Conservation (phyloP, 2,329 filamentous ascomycete genomes). For the Trichoderma pleuroti region DNA sequence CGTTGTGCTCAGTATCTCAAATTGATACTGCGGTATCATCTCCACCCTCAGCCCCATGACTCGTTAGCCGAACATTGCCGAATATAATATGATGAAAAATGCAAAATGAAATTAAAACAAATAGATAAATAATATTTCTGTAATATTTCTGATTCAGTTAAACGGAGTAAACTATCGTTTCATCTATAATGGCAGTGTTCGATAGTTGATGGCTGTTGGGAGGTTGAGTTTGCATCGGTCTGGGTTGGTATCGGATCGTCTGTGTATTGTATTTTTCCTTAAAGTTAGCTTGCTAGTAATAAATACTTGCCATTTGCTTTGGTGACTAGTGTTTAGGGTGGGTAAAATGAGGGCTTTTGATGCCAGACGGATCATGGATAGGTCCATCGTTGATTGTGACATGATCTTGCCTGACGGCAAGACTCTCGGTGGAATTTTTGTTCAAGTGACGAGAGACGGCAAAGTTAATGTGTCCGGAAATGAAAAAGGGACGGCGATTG, state of each 20-base stretch:
- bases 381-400: not conserved
- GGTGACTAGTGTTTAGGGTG: not conserved
- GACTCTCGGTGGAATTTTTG: not conserved
- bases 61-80: slow-evolving; percentile 17
- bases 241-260: not conserved
- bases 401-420: not conserved
- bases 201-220: not conserved
- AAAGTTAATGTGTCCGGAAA: not conserved
- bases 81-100: not conserved
- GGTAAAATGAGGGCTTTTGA: not conserved
- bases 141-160: not conserved
- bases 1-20: not conserved
- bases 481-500: not conserved
- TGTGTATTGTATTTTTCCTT: not conserved
- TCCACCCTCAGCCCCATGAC: not conserved
- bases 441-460: not conserved
- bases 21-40: not conserved
- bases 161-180: not conserved
- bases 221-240: not conserved
- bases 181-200: not conserved
- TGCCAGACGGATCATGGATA: not conserved
- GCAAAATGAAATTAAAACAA: not conserved
- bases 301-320: not conserved
- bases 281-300: not conserved
- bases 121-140: not conserved